Percentiles rank a stretch among this genome's conserved stretches.
Evolutionary conservation across 495 filamentous ascomycete genomes (phyloP).

Genomic region (Astrothelium macrocarpum): DNA sequence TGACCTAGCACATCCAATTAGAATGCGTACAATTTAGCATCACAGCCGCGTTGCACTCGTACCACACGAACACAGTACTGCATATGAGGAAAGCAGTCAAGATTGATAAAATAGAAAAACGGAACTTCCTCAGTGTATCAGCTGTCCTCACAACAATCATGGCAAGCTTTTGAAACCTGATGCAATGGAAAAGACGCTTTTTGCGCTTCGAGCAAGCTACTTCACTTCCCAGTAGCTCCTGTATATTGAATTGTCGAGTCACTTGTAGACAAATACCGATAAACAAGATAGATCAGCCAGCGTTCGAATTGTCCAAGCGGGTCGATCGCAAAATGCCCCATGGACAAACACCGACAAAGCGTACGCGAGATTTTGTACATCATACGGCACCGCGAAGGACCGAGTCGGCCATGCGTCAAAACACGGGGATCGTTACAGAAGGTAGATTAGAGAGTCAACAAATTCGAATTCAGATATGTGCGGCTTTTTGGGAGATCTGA

Average conservation of each 20-base stretch:
- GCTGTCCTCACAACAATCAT: neutral
- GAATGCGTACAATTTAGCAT: neutral
- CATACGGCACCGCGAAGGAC: neutral
- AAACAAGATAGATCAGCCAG: neutral
- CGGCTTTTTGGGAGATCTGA: neutral
- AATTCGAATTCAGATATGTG: neutral
- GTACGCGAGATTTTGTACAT: neutral
- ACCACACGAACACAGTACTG: neutral
- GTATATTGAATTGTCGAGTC: neutral
- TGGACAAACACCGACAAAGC: neutral
- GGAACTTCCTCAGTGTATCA: neutral
- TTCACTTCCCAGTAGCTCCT: conserved; percentile 1
- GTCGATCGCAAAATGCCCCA: neutral
- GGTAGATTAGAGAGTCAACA: neutral
- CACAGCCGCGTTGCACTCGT: neutral
- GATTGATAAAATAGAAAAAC: neutral
- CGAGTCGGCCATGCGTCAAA: neutral
- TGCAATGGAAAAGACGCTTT: neutral
- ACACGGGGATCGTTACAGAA: neutral
- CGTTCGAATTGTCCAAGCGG: neutral
- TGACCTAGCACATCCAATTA: neutral
- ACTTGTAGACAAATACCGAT: neutral
- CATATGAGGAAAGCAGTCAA: neutral
- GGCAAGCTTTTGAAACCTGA: neutral
- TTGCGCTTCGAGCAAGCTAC: neutral